Conservation (phyloP, 2,329 filamentous ascomycete species). For the Ceratocystis smalleyi region DNA sequence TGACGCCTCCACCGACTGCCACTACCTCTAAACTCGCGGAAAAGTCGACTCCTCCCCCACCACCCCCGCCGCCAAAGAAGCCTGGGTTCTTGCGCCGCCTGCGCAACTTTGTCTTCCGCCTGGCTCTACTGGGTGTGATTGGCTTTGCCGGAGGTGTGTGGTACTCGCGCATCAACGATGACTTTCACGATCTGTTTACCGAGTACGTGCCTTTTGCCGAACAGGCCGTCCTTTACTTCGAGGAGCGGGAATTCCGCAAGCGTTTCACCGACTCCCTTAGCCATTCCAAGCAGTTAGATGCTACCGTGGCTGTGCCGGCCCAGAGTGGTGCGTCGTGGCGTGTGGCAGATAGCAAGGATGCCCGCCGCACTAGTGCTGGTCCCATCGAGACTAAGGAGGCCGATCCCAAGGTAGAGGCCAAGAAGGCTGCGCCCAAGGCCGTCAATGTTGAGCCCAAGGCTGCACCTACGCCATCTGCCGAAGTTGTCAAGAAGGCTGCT, state of each 20-base stretch:
- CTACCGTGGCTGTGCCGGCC: constrained; percentile 66
- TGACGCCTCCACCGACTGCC: constrained; percentile 24
- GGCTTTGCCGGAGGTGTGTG: constrained; percentile 80
- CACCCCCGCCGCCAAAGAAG: constrained; percentile 32
- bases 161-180: constrained; percentile 86
- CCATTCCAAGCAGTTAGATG: constrained; percentile 39
- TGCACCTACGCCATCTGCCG: constrained; percentile 22
- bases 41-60: constrained; percentile 22
- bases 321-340: constrained; percentile 76
- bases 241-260: constrained; percentile 84
- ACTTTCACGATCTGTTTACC: constrained; percentile 98
- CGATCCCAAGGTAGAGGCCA: constrained; percentile 21
- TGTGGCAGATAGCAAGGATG: constrained; percentile 45
- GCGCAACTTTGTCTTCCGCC: constrained; percentile 59
- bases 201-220: constrained; percentile 92
- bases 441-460: constrained; percentile 21
- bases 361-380: constrained; percentile 47
- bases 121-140: constrained; percentile 60
- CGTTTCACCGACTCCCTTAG: constrained; percentile 50
- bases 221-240: constrained; percentile 84
- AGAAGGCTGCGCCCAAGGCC: constrained; percentile 22
- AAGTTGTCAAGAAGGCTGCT: constrained; percentile 21
- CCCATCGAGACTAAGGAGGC: constrained; percentile 23
- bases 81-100: constrained; percentile 57
- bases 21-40: constrained; percentile 17